Percentiles rank a stretch among this genome's conserved stretches.
phyloP scores from a whole-genome alignment of 305 asterid genomes.

The Vinca major region DNA sequence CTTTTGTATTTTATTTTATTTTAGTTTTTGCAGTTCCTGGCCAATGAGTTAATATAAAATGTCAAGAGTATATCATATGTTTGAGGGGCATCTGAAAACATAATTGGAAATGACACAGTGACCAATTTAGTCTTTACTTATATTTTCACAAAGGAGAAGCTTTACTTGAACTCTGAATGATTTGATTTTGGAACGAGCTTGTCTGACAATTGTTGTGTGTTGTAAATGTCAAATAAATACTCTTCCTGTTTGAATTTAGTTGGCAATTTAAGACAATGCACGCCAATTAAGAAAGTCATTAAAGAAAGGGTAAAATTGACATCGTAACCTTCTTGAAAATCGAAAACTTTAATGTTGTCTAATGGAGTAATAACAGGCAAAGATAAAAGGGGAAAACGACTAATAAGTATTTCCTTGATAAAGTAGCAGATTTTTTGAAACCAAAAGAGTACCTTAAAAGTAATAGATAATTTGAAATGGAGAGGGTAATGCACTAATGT shows the following conservation, averaged over 20 bases:
- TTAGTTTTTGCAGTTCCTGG: not conserved
- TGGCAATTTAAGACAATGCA: too few relatives aligned
- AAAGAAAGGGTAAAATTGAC: too few relatives aligned
- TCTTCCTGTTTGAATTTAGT: too few relatives aligned
- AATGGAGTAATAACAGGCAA: too few relatives aligned
- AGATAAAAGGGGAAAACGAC: too few relatives aligned
- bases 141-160: not conserved
- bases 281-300: too few relatives aligned
- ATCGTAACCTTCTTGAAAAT: too few relatives aligned
- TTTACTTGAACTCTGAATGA: not conserved
- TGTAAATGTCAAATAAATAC: not conserved
- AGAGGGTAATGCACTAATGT: not conserved
- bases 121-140: not conserved
- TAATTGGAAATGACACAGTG: not conserved
- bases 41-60: not conserved
- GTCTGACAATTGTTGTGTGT: not conserved
- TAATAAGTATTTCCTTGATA: too few relatives aligned
- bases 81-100: constrained; percentile 5
- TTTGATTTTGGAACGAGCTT: not conserved
- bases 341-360: too few relatives aligned
- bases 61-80: not conserved
- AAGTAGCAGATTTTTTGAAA: too few relatives aligned
- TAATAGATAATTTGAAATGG: too few relatives aligned
- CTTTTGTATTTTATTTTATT: not conserved
- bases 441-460: too few relatives aligned